Evolutionary conservation across 257 asterid species (phyloP), one percentile per base, ranked within the genome.

Genomic region (Penstemon barbatus): DNA sequence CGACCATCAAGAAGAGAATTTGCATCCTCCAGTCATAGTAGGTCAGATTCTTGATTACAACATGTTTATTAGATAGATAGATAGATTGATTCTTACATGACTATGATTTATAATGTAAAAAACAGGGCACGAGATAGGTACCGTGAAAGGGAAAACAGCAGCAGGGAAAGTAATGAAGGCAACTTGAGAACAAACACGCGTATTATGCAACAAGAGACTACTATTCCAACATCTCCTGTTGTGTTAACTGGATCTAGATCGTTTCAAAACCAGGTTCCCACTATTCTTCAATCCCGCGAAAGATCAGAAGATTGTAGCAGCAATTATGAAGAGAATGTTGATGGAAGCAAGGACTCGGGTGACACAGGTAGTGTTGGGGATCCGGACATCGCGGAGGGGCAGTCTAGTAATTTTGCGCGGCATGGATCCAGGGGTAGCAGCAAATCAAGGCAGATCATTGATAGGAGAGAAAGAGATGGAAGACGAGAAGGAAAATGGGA

Each of bases 401-500:
- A 80, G 63, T 66, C 84, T 63, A 36, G 15, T 55, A 74, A 80
- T 65, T 84, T 67, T 51, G 84, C 81, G 71, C 83, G 97, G 80
- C 96, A 81, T 50, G 89, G 85, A 55, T 74, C 96, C 15, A 75
- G 97, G 61, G 94, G 96, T 12, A 70, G 87, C 75, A 70, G 87
- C 75, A 90, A 88, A 75, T 71, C 99, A 7, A 81, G 99, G 80
- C 96, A 88, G 84, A 66, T 89, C 49, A 71, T 87, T 64, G 98
- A 92, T 66, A 82, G 97, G 71, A 85, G 94, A 80, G 97, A 90
- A 80, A 85, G 95, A 52, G 97, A 88, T 49, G 86, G 87, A 50
- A 83, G 98, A 49, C 94, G 94, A 3, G 96, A 89, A 83, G 90
- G 99, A 61, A 90, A 91, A 78, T 94, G 99, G 99, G 99, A 94